Conservation (phyloP, 2,329 filamentous ascomycete species). For the Pseudopithomyces maydicus region DNA sequence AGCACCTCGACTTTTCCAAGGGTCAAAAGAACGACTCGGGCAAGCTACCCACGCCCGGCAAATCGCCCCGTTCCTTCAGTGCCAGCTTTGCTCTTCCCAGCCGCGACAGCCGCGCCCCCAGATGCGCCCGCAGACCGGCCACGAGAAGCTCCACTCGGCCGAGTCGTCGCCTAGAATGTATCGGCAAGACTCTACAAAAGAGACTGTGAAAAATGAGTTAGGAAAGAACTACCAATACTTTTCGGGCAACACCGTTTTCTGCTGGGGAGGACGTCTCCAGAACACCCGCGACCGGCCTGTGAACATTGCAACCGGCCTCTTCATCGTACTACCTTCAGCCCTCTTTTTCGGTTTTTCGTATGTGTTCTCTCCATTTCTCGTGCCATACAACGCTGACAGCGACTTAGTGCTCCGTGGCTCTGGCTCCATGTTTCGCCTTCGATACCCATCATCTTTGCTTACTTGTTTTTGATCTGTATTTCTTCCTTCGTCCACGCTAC, state of each 20-base stretch:
- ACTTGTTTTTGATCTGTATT: slow-evolving; percentile 86
- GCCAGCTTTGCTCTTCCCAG: slow-evolving; percentile 73
- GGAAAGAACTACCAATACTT: slow-evolving; percentile 91
- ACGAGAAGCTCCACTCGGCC: slow-evolving; percentile 82
- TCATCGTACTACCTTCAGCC: slow-evolving; percentile 77
- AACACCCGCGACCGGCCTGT: slow-evolving; percentile 87
- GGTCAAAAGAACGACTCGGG: slow-evolving; percentile 60
- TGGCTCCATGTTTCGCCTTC: slow-evolving; percentile 88
- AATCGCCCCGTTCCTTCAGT: slow-evolving; percentile 76
- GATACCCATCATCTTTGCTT: slow-evolving; percentile 86
- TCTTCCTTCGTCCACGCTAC: slow-evolving; percentile 96
- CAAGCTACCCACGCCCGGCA: slow-evolving; percentile 64
- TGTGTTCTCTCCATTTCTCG: slow-evolving; percentile 32
- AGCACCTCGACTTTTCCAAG: slow-evolving; percentile 65
- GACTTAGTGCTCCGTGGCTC: slow-evolving; percentile 71
- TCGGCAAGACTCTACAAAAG: slow-evolving; percentile 47
- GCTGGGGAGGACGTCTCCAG: slow-evolving; percentile 80
- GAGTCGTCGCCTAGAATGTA: slow-evolving; percentile 73
- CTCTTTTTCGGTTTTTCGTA: slow-evolving; percentile 86
- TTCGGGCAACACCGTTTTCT: slow-evolving; percentile 90
- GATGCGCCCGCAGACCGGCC: slow-evolving; percentile 60
- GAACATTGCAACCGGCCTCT: slow-evolving; percentile 81
- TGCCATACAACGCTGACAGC: slow-evolving; percentile 20
- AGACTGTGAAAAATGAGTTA: slow-evolving; percentile 49
- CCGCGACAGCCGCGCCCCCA: slow-evolving; percentile 56